Percentiles rank a stretch among this genome's conserved stretches.
These are phyloP conservation scores for Talaromyces sp. DNA, from an alignment of 2,329 filamentous ascomycete genomes.

Conservation along the genomic window DNA sequence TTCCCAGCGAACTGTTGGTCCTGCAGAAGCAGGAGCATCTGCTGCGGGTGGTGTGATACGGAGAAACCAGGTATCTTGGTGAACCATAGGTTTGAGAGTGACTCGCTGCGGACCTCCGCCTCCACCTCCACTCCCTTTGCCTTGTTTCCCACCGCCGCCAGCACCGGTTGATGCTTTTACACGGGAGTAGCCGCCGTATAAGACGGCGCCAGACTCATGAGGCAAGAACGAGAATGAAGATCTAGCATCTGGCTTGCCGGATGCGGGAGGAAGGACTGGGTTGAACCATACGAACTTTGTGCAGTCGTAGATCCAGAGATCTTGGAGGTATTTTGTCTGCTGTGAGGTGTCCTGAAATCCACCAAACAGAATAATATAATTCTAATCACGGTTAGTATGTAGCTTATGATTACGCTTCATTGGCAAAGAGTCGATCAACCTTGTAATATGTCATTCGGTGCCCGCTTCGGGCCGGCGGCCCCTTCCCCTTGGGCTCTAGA, in stretches of 20 bases:
- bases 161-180: constrained; percentile 65
- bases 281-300: constrained; percentile 79
- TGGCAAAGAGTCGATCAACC: constrained; percentile 24
- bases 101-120: constrained; percentile 55
- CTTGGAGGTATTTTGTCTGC: constrained; percentile 87
- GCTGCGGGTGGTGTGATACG: constrained; percentile 69
- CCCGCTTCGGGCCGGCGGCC: constrained; percentile 81
- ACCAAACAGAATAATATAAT: constrained; percentile 92
- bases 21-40: constrained; percentile 62
- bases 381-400: constrained; percentile 35
- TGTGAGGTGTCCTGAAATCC: constrained; percentile 97
- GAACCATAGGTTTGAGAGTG: constrained; percentile 78
- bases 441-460: constrained; percentile 97
- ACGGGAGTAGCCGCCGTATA: constrained; percentile 91
- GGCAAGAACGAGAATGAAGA: constrained; percentile 91
- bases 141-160: constrained; percentile 59
- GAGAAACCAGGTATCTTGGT: constrained; percentile 93
- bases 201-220: constrained; percentile 80
- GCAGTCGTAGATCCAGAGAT: constrained; percentile 95
- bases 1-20: constrained; percentile 83
- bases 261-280: constrained; percentile 69
- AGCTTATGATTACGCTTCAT: too few relatives aligned
- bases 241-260: constrained; percentile 82
- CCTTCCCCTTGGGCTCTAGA: constrained; percentile 68
- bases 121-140: constrained; percentile 31